Evolutionary conservation across 441 rosid genomes (phyloP).

Genomic region (Francoa sonchifolia): DNA sequence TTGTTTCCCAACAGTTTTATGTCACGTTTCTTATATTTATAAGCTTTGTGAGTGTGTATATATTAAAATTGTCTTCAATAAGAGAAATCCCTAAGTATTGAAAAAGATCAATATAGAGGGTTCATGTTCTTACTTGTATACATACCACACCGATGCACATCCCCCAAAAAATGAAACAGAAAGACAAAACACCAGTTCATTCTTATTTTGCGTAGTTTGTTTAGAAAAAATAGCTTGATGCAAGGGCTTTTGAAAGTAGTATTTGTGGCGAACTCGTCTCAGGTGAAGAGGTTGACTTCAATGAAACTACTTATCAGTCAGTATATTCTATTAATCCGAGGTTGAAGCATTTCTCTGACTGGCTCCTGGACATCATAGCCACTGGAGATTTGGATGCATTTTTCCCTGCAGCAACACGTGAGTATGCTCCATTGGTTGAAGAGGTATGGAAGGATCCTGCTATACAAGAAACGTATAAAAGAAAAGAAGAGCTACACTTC

Average conservation of each 20-base stretch:
- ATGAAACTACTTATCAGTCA: constrained; percentile 35
- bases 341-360: constrained; percentile 94
- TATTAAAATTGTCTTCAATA: no score
- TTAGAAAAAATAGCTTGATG: no score
- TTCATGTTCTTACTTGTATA: no score
- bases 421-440: constrained; percentile 94
- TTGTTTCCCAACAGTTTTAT: no score
- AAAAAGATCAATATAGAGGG: no score
- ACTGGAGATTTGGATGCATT: constrained; percentile 96
- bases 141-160: no score
- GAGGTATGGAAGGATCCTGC: constrained; percentile 99
- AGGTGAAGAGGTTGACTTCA: constrained; percentile 37
- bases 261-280: constrained; percentile 14
- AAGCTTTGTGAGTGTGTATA: no score
- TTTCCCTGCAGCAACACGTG: constrained; percentile 99
- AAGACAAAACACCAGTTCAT: no score
- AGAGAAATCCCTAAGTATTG: no score
- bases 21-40: no score
- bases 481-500: constrained; percentile 90
- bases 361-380: constrained; percentile 97
- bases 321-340: constrained; percentile 78
- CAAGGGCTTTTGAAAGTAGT: neutral
- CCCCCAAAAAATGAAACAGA: no score
- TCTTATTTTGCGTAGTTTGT: no score
- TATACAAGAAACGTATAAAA: constrained; percentile 69